phyloP scores from a whole-genome alignment of 768 basidiomycete species.

The Boletus edulis region DNA sequence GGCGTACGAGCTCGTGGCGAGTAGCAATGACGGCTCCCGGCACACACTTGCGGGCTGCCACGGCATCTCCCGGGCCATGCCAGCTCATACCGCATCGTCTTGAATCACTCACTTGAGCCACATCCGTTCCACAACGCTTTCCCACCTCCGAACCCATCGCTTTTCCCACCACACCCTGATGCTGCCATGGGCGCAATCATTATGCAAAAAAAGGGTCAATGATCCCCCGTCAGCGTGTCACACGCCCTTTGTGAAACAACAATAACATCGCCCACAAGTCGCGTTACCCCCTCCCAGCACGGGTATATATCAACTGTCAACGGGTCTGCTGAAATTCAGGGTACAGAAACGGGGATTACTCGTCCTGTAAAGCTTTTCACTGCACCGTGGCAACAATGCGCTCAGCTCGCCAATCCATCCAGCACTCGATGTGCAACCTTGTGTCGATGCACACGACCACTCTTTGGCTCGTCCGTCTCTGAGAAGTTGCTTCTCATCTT shows the following conservation, averaged over 20 bases:
- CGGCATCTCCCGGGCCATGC: constrained; percentile 5
- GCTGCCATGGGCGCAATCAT: constrained; percentile 20
- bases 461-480: no score
- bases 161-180: constrained; percentile 13
- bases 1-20: constrained; percentile 6
- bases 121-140: background rate
- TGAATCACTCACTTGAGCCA: constrained; percentile 12
- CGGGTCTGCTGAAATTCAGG: constrained; percentile 26
- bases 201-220: constrained; percentile 8
- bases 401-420: constrained; percentile 1
- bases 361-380: constrained; percentile 19
- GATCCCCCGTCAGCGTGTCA: constrained; percentile 18
- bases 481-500: no score
- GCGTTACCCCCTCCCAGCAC: constrained; percentile 9
- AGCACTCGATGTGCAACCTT: no score
- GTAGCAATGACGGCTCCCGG: constrained; percentile 1
- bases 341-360: constrained; percentile 31
- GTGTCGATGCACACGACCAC: no score
- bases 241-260: constrained; percentile 1
- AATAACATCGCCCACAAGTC: constrained; percentile 6
- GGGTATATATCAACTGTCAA: constrained; percentile 11
- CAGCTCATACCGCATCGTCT: constrained; percentile 4
- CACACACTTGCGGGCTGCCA: background rate
- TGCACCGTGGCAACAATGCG: constrained; percentile 18
- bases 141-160: constrained; percentile 16